Percentiles rank a stretch among this genome's conserved stretches.
Conservation (phyloP, 2,329 filamentous ascomycete species). For the Fusarium nygamai region DNA sequence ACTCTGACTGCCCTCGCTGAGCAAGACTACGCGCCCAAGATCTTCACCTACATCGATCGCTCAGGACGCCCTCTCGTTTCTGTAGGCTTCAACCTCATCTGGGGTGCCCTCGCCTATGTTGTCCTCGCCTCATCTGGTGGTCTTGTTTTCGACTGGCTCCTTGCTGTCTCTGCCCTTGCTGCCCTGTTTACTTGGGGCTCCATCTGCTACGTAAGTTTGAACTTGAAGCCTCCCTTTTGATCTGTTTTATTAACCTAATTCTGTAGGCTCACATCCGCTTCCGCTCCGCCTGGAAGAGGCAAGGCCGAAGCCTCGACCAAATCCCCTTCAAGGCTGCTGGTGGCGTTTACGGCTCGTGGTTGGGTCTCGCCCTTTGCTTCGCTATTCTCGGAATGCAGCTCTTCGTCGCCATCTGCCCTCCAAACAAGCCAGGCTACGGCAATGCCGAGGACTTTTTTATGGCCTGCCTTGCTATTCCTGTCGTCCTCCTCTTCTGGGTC, state of each 20-base stretch:
- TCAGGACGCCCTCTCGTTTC: slow-evolving; percentile 61
- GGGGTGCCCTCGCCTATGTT: slow-evolving; percentile 60
- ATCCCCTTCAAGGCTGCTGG: slow-evolving; percentile 70
- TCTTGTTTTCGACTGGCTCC: slow-evolving; percentile 71
- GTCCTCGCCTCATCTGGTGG: slow-evolving; percentile 57
- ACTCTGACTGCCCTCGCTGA: slow-evolving; percentile 66
- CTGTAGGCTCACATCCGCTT: slow-evolving; percentile 67
- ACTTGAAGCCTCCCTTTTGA: rapidly evolving
- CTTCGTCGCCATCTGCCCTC: slow-evolving; percentile 58
- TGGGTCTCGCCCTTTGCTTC: slow-evolving; percentile 67
- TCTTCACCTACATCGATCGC: slow-evolving; percentile 64
- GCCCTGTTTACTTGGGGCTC: slow-evolving; percentile 73
- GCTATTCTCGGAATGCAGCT: slow-evolving; percentile 64
- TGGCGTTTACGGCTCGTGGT: slow-evolving; percentile 69
- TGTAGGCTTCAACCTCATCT: slow-evolving; percentile 57
- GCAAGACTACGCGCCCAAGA: slow-evolving; percentile 64
- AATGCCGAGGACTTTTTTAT: slow-evolving; percentile 63
- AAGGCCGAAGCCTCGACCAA: slow-evolving; percentile 70
- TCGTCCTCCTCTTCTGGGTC: slow-evolving; percentile 64
- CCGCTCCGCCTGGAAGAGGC: slow-evolving; percentile 66
- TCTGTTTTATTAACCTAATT: background rate
- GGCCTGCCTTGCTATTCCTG: slow-evolving; percentile 62
- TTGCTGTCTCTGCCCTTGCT: slow-evolving; percentile 70
- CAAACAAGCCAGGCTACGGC: slow-evolving; percentile 44
- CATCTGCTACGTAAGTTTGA: slow-evolving; percentile 59